Evolutionary conservation across 371 early-diverging fungal species (phyloP), one percentile per base, ranked within the genome.

Genomic region (Circinella umbellata): DNA sequence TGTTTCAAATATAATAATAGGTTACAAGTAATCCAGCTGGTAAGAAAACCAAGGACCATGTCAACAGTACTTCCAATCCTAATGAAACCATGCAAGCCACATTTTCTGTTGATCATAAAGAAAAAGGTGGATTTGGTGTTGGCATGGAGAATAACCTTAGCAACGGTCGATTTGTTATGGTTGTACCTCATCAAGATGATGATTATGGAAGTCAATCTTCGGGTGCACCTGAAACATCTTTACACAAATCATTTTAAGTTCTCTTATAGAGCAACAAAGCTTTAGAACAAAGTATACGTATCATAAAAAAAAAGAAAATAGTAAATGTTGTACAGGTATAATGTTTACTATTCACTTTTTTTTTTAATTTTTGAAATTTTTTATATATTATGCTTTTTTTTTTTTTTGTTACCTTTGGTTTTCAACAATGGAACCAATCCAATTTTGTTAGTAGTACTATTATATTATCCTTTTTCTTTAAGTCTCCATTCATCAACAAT

Each of bases 151-250:
- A 67, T 3, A 36, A 67, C 48, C 66, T 38, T 34, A 61, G 66
- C 67, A 67, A 71, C 42, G 72, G 64, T 14, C 66, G 71, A 5
- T 67, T 71, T 42, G 67, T 67, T 18, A 64, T 67, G 63, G 63
- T 71, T 14, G 49, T 59, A 4, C 66, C 66, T 4, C 48, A 63
- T 4, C 48, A 63, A 17, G 72, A 71, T 14, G 72, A 71, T 49
- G 67, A 71, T 67, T 17, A 48, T 49, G 57, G 57, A 57, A 57
- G 57, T 27, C 57, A 57, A n/a, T 57, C 57, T 27, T 27, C 57
- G 7, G 42, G 42, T 42, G 57, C 57, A 27, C 57, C 57, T 11
- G 57, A 57, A 27, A 27, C 20, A 13, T 9, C 27, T 34, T 34
- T 57, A n/a, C 57, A 57, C 4, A 57, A 57, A 27, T 57, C 57